Percentiles rank a stretch among this genome's conserved stretches.
These are phyloP conservation scores for Umbelopsis ramanniana DNA, from an alignment of 192 early-diverging fungal species.

Conservation along the genomic window DNA sequence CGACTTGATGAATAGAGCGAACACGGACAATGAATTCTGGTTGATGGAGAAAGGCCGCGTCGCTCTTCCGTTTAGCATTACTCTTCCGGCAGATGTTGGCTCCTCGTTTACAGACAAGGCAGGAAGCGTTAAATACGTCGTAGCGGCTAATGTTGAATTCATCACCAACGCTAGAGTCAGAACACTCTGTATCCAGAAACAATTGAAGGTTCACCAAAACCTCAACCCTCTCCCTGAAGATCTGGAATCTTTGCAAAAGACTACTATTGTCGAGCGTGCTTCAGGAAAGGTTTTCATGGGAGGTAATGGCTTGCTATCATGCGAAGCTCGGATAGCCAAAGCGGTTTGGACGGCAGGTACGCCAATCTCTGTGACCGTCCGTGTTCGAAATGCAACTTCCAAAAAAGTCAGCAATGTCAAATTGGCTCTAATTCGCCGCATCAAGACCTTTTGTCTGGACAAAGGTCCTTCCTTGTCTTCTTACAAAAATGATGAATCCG, in stretches of 20 bases:
- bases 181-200: background rate
- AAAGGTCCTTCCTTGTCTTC: background rate
- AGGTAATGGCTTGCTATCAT: background rate
- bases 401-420: slow-evolving; percentile 11
- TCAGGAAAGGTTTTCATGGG: slow-evolving; percentile 11
- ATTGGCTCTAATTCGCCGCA: background rate
- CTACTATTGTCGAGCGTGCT: background rate
- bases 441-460: slow-evolving; percentile 10
- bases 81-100: background rate
- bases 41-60: slow-evolving; percentile 15
- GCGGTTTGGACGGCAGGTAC: slow-evolving; percentile 11
- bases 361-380: background rate
- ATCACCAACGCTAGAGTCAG: slow-evolving; percentile 6
- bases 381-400: slow-evolving; percentile 19
- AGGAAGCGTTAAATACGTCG: slow-evolving; percentile 7
- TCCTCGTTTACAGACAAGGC: slow-evolving; percentile 10
- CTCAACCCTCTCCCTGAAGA: background rate
- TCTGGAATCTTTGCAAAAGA: slow-evolving; percentile 2
- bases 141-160: slow-evolving; percentile 2
- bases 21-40: background rate
- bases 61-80: slow-evolving; percentile 6
- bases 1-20: slow-evolving; percentile 10
- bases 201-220: slow-evolving; percentile 6
- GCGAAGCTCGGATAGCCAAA: slow-evolving; percentile 9
- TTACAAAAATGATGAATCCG: background rate